Conservation (phyloP, 2,329 filamentous ascomycete species). For the Chaetomiaceae sp. region DNA sequence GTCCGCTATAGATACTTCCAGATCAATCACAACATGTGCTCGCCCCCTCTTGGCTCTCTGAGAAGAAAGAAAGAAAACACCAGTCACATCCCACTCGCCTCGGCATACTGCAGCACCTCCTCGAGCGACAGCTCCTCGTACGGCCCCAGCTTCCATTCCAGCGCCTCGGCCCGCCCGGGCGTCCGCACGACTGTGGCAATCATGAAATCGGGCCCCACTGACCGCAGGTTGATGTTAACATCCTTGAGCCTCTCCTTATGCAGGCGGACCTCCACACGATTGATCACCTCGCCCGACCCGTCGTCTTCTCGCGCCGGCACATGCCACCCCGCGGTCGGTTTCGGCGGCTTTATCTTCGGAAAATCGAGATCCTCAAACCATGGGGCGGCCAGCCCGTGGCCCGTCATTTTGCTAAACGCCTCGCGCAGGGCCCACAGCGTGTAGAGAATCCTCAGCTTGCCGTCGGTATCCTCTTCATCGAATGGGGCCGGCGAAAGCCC, state of each 20-base stretch:
- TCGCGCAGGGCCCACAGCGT: constrained; percentile 76
- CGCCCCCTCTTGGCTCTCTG: no score
- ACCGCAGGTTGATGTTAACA: constrained; percentile 40
- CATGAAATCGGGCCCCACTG: constrained; percentile 50
- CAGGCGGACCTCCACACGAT: constrained; percentile 37
- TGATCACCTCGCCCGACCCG: constrained; percentile 33
- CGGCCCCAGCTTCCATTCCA: constrained; percentile 37
- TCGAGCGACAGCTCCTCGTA: constrained; percentile 44
- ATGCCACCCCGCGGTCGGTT: constrained; percentile 26
- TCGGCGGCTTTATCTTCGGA: constrained; percentile 55
- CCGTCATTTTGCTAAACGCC: constrained; percentile 78
- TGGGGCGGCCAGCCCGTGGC: constrained; percentile 67
- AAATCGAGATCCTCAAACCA: constrained; percentile 73
- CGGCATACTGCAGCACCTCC: constrained; percentile 42
- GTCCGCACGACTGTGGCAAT: constrained; percentile 48
- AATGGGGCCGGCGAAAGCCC: constrained; percentile 24
- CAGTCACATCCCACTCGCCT: constrained; percentile 28
- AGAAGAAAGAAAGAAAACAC: no score
- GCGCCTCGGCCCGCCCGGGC: constrained; percentile 32
- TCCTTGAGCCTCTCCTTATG: constrained; percentile 37
- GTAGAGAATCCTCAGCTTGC: constrained; percentile 67
- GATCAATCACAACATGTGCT: no score
- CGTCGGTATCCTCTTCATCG: constrained; percentile 46
- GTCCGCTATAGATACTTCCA: no score
- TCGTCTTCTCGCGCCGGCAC: constrained; percentile 18